Evolutionary conservation across 2,329 filamentous ascomycete species (phyloP), one percentile per base, ranked within the genome.

Genomic region (Hirsutella minnesotensis): DNA sequence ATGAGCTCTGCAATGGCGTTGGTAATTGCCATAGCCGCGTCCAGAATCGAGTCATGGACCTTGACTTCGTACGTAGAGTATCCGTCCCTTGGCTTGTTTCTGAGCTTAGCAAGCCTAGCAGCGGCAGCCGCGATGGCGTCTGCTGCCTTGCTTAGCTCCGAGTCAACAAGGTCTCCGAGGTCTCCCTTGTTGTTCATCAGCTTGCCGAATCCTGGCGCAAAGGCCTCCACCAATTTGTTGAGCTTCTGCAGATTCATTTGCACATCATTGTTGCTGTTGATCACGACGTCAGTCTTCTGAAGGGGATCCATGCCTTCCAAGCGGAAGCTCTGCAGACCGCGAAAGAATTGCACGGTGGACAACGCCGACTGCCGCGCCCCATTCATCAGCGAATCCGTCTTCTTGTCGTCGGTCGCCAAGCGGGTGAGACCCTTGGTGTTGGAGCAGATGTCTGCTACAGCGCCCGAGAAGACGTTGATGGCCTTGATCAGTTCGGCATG

Each of bases 21-120:
- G 5, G 92, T 96, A 51, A 98, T 88, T 2, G 89, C 88, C 56
- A 87, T 83, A 2, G 92, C 92, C 5, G 92, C 89, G 54, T 94
- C 87, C 39, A 98, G 73, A 51, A 98, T 96, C 1, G 84, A 86
- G 60, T 96, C 92, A 66, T 95, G 87, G 53, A 98, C 94, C 61
- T 85, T 87, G 49, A 98, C 77, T 65, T 96, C 90, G 64, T 96
- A 96, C 0, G 90, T 95, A 7, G 87, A 89, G 70, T 90, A 96
- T 12, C 85, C 84, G 53, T 96, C 92, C 43, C 87, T 80, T n/a
- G 89, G 87, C 72, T 96, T 96, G 67, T 89, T 95, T 75, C 81
- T 89, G 50, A 98, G 73, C 66, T 94, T 95, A 47, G 84, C 83
- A 20, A 98, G 75, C 41, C 92, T 83, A 44, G 87, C 86, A 0